phyloP scores from a whole-genome alignment of 192 early-diverging fungal genomes.

The Lobosporangium transversale region DNA sequence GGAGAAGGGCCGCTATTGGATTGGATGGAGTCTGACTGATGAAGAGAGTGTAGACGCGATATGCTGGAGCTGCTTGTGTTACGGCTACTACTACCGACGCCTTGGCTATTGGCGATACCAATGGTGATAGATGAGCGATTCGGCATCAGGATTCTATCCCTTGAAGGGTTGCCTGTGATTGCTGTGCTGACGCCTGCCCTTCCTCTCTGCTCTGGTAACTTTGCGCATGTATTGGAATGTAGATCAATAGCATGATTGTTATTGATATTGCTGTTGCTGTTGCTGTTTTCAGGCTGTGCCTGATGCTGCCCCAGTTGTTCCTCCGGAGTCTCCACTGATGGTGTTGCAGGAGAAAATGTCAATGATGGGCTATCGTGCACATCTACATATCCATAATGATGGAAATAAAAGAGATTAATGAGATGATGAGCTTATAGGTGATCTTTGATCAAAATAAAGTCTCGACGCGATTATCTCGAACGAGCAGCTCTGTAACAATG shows the following conservation, averaged over 20 bases:
- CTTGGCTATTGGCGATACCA: slow-evolving; percentile 48
- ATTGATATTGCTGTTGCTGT: background rate
- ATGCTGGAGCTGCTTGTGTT: slow-evolving; percentile 47
- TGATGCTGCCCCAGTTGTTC: slow-evolving; percentile 8
- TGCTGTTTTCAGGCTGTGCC: slow-evolving; percentile 6
- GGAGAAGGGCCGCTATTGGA: slow-evolving; percentile 10
- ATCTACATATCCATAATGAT: background rate
- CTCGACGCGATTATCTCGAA: no score
- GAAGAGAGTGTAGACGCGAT: slow-evolving; percentile 44
- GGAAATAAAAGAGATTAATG: no score
- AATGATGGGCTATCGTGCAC: slow-evolving; percentile 27
- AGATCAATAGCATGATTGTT: slow-evolving; percentile 1
- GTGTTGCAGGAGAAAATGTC: slow-evolving; percentile 42
- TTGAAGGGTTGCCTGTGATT: slow-evolving; percentile 6
- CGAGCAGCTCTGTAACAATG: no score
- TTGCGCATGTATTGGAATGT: slow-evolving; percentile 1
- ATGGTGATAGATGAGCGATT: slow-evolving; percentile 52
- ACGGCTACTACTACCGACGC: slow-evolving; percentile 48
- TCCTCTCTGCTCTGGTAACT: slow-evolving; percentile 32
- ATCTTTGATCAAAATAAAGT: no score
- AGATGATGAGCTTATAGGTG: no score
- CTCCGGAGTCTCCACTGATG: slow-evolving; percentile 18
- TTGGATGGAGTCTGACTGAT: slow-evolving; percentile 38
- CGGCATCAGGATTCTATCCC: slow-evolving; percentile 48
- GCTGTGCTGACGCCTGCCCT: slow-evolving; percentile 10